Conservation (phyloP, 2,329 filamentous ascomycete species). For the Emergomyces africanus region DNA sequence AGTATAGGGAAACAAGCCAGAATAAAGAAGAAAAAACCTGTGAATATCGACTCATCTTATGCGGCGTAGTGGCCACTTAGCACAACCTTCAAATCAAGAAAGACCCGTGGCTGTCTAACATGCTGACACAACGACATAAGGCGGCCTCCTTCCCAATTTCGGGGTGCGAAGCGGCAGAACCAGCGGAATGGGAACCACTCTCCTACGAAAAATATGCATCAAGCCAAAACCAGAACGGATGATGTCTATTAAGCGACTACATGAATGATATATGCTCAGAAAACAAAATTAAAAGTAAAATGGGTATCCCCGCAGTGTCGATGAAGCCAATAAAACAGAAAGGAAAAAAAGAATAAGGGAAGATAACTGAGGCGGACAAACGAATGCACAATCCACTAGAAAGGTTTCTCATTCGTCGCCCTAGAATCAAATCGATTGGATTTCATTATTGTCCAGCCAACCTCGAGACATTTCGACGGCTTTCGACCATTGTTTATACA, state of each 20-base stretch:
- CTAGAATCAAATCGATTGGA: conserved; percentile 13
- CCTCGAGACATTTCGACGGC: conserved; percentile 69
- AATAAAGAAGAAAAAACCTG: not conserved
- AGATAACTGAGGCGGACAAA: not conserved
- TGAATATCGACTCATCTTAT: not conserved
- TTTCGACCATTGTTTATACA: conserved; percentile 61
- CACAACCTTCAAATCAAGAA: not conserved
- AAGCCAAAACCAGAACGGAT: not conserved
- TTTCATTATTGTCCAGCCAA: conserved; percentile 38
- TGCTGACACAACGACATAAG: conserved; percentile 3
- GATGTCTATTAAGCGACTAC: not conserved
- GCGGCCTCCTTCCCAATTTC: not conserved
- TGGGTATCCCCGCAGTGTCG: not conserved
- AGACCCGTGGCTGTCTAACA: not conserved
- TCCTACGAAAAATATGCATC: not conserved
- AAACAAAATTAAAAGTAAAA: not conserved
- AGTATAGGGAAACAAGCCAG: not conserved
- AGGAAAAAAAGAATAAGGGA: not conserved
- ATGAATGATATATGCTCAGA: not conserved
- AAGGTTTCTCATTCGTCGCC: not conserved
- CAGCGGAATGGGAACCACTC: not conserved
- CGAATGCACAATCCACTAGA: conserved; percentile 1
- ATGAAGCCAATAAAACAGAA: not conserved
- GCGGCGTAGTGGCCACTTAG: not conserved
- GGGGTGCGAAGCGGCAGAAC: not conserved